Base-by-base conservation (phyloP, 139 green algal species). In the Spirogloea muscicola region DNA sequence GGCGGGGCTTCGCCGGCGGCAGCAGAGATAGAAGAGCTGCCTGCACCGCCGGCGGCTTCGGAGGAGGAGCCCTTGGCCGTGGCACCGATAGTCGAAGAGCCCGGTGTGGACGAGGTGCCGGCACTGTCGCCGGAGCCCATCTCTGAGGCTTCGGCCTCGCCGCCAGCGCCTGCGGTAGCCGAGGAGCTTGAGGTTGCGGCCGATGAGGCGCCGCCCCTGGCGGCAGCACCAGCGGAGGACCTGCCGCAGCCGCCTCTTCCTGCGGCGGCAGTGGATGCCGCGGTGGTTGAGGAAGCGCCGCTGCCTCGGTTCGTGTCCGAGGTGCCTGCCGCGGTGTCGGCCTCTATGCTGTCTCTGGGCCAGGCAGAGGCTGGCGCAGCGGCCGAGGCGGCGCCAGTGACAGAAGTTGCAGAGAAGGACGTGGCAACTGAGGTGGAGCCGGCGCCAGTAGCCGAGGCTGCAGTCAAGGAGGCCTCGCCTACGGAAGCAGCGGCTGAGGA, bases 401-500 rank as follows among this genome's bases (percentile, higher is more conserved):
- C 10, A 33, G 64, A 18, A 29, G 43, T 62, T 55, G 3, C 46
- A 65, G 63, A 40, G 36, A 27, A 21, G 25, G 5, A 18, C n/a
- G 46, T 41, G 60, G 63, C 33, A n/a, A 39, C 1, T 51, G 59
- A 51, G 59, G 31, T 21, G 10, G 59, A 10, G 43, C 43, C 43
- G 10, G 57, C 39, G 4, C 25, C 57, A 42, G 27, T 64, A n/a
- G 57, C 31, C 7, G 34, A n/a, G 2, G 58, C 34, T 7, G 62
- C 21, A 27, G 62, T n/a, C n/a, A n/a, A n/a, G n/a, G n/a, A n/a
- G n/a, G n/a, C n/a, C n/a, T n/a, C 40, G 9, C 27, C 6, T 37
- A 71, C 52, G 3, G 64, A 65, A 41, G 41, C 63, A 41, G 67
- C 31, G 34, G 40, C 43, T 21, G 69, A 65, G 44, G 59, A 68